phyloP scores from a whole-genome alignment of 805 yeast genomes.

The Hanseniaspora thailandica region DNA sequence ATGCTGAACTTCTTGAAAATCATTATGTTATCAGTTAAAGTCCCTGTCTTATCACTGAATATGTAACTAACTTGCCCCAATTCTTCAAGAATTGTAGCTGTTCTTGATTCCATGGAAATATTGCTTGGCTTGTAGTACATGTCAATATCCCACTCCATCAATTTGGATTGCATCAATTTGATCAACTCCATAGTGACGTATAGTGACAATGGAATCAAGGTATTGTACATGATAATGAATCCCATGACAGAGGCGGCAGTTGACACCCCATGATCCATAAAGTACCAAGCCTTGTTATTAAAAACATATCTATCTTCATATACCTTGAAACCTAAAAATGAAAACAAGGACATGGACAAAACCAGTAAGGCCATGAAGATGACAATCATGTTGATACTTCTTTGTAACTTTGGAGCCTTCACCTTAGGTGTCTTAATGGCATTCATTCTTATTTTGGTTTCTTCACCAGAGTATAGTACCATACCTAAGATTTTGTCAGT shows the following conservation, averaged over 20 bases:
- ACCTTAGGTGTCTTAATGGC: slow-evolving; percentile 79
- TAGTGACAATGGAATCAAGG: slow-evolving; percentile 84
- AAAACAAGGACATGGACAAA: slow-evolving; percentile 57
- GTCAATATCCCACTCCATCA: slow-evolving; percentile 83
- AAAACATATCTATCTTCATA: slow-evolving; percentile 31
- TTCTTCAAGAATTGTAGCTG: slow-evolving; percentile 92
- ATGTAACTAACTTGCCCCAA: slow-evolving; percentile 92
- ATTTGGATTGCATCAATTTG: slow-evolving; percentile 70
- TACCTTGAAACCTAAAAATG: slow-evolving; percentile 66
- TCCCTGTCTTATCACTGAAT: slow-evolving; percentile 95
- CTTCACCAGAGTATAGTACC: slow-evolving; percentile 90
- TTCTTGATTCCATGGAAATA: slow-evolving; percentile 88
- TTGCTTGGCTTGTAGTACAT: slow-evolving; percentile 78
- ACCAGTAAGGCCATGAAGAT: slow-evolving; percentile 81
- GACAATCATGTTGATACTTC: slow-evolving; percentile 70
- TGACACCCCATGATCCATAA: slow-evolving; percentile 62
- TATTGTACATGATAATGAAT: slow-evolving; percentile 91
- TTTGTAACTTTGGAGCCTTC: slow-evolving; percentile 86
- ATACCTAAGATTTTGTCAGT: slow-evolving; percentile 64
- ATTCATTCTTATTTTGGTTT: slow-evolving; percentile 90
- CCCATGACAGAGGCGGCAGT: slow-evolving; percentile 88
- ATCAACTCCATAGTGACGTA: slow-evolving; percentile 95
- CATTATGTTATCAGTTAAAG: slow-evolving; percentile 91
- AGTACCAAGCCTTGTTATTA: slow-evolving; percentile 56
- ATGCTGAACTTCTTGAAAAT: slow-evolving; percentile 78